Evolutionary conservation across 805 yeast species (phyloP), one percentile per base, ranked within the genome.

Genomic region (Priceomyces melissophilus): DNA sequence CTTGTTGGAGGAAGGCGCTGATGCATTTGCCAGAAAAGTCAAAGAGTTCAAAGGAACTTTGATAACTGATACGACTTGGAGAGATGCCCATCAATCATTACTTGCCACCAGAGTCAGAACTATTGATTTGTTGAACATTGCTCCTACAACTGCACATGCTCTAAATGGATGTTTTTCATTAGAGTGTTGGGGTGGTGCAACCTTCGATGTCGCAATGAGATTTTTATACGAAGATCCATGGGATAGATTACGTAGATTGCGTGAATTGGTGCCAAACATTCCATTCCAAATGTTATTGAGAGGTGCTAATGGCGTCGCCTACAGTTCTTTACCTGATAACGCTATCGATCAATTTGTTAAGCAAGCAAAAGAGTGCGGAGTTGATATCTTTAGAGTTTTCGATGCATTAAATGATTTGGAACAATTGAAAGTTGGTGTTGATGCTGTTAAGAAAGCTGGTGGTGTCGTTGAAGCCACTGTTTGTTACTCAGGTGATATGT

Each of bases 131-230:
- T 71, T 84, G 39, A 85, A 89, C 53, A 87, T 93, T 71, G 99
- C 99, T 15, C 90, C 89, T 45, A 80, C 95, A 42, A 93, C 99
- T 26, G 87, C 96, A 3, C 83, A 85, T 58, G 98, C 96, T 14
- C 70, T 89, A 54, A 67, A 83, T 50, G 90, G 91, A 48, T 95
- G 96, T 3, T 93, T 89, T 65, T 93, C 99, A 13, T 73, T 93
- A 41, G 99, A 93, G 71, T 93, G 99, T 75, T 93, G 99, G 99
- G 99, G 99, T 71, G 99, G 99, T 69, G 99, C 99, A 41, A 93
- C 99, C 30, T 93, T 93, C 57, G 99, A 93, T 61, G 99, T 93
- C 41, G 85, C 96, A 41, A 90, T 93, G 98, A 82, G 99, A 69
- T 93, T 93, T 78, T 76, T 93, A 58, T 88, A 91, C 66, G 99